These are phyloP conservation scores for Symmetrospora coprosmae DNA, from an alignment of 768 basidiomycete genomes.

Conservation along the genomic window DNA sequence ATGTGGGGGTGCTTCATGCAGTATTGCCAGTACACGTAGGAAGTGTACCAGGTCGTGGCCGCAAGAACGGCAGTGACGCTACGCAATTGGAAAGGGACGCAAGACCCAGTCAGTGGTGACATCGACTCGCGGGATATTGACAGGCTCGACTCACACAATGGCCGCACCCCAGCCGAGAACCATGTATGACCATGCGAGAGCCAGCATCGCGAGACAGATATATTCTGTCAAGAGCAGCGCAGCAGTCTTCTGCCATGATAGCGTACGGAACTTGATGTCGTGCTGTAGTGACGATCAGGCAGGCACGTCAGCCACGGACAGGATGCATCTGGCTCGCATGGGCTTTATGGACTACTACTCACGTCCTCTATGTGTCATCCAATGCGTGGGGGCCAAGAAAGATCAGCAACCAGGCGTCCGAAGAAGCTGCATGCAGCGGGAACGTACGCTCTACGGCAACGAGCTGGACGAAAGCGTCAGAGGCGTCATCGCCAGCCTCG, in stretches of 20 bases:
- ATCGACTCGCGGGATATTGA: no score
- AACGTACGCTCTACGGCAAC: background rate
- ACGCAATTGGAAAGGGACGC: background rate
- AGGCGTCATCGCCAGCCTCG: background rate
- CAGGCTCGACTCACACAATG: background rate
- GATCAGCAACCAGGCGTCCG: no score
- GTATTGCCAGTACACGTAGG: conserved; percentile 10
- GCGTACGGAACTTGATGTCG: conserved; percentile 23
- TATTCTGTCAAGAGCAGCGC: conserved; percentile 22
- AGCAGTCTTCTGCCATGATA: conserved; percentile 26
- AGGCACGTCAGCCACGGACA: no score
- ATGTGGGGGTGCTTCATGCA: conserved; percentile 24
- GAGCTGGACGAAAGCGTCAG: conserved; percentile 18
- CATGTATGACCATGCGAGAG: conserved; percentile 22
- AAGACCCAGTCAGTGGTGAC: background rate
- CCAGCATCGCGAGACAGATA: conserved; percentile 17
- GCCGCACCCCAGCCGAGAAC: conserved; percentile 26
- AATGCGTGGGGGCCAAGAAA: no score
- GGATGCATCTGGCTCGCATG: no score
- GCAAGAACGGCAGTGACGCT: conserved; percentile 12
- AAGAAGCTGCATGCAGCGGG: no score
- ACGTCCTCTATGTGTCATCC: no score
- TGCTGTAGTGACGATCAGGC: no score
- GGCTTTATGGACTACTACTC: no score
- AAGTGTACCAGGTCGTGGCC: conserved; percentile 23